Base-by-base conservation (phyloP, 2,329 filamentous ascomycete genomes). In the Clarireedia sp. region DNA sequence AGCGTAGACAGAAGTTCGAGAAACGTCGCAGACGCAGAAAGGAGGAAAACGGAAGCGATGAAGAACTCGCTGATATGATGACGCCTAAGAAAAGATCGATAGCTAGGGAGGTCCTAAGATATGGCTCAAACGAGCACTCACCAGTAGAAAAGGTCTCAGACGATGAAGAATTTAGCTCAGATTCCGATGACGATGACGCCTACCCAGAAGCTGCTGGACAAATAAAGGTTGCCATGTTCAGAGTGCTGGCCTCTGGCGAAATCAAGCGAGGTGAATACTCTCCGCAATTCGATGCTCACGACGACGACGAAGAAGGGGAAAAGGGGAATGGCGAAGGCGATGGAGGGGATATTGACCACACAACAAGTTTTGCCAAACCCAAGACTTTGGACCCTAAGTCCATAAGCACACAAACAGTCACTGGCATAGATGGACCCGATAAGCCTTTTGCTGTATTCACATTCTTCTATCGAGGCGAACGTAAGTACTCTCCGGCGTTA, bases 321-420 rank as follows among this genome's bases (percentile, higher is more conserved):
- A 77, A 80, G 56, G 75, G 76, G 41, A 73, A 72, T 16, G 71
- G 68, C 6, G 80, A 76, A 50, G 54, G 36, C 10, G 77, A 78
- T 58, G 88, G 91, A 64, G 87, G 83, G 41, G 90, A 96, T 66
- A 82, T 96, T 55, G 94, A 97, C 72, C 94, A 99, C 70, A 97
- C 94, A 2, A 97, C 94, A 7, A 96, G 91, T 69, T 97, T 97
- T 71, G 92, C 92, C 9, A 95, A 96, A 73, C 92, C 91, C 14
- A 97, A 96, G 78, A 87, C 90, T 1, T 78, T 96, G 52, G 95
- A 97, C 73, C 92, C 92, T 0, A 96, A 96, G 74, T 90, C 90
- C 2, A 99, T 99, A 68, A 97, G 91, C 68, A 99, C 94, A 2
- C 94, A 99, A 73, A 99, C 94, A 0, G 94, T 99, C n/a, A 97